A percentile compares a stretch with the other conserved stretches of the same genome.
These are phyloP conservation scores for Brassica nigra DNA, from an alignment of 345 rosid genomes.

Conservation along the genomic window DNA sequence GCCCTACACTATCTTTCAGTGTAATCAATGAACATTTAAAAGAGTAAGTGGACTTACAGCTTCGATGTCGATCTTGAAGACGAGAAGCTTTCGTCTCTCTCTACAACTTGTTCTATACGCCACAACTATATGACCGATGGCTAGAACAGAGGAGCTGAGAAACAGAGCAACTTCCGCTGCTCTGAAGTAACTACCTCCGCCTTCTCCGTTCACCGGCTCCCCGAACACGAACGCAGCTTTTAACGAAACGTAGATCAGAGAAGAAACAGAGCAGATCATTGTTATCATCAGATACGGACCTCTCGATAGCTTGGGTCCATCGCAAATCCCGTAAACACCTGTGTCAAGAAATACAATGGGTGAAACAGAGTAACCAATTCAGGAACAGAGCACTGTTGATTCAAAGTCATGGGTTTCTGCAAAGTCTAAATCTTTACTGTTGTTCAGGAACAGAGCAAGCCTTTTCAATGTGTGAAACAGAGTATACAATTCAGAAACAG, in stretches of 20 bases:
- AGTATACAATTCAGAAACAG: not conserved
- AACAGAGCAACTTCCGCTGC: constrained; percentile 74
- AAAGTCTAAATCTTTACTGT: constrained; percentile 9
- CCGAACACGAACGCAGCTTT: constrained; percentile 80
- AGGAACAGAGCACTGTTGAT: constrained; percentile 6
- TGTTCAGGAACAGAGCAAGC: not conserved
- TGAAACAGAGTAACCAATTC: not conserved
- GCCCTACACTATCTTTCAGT: constrained; percentile 35
- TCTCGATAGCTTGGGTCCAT: constrained; percentile 70
- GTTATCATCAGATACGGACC: constrained; percentile 85
- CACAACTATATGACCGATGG: constrained; percentile 69
- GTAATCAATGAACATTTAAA: not conserved
- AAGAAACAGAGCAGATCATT: constrained; percentile 63
- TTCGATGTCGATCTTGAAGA: constrained; percentile 95
- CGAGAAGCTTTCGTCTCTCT: constrained; percentile 87
- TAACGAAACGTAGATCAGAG: constrained; percentile 67
- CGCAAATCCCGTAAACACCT: constrained; percentile 89
- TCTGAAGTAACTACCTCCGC: constrained; percentile 45
- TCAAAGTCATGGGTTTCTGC: not conserved
- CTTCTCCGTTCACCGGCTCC: constrained; percentile 33
- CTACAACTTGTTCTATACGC: constrained; percentile 89
- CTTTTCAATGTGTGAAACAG: not conserved
- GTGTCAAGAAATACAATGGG: not conserved
- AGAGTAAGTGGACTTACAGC: constrained; percentile 61
- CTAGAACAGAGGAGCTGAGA: constrained; percentile 61